These are phyloP conservation scores for Avena eriantha DNA, from an alignment of 176 grass and related monocot genomes.

Conservation along the genomic window DNA sequence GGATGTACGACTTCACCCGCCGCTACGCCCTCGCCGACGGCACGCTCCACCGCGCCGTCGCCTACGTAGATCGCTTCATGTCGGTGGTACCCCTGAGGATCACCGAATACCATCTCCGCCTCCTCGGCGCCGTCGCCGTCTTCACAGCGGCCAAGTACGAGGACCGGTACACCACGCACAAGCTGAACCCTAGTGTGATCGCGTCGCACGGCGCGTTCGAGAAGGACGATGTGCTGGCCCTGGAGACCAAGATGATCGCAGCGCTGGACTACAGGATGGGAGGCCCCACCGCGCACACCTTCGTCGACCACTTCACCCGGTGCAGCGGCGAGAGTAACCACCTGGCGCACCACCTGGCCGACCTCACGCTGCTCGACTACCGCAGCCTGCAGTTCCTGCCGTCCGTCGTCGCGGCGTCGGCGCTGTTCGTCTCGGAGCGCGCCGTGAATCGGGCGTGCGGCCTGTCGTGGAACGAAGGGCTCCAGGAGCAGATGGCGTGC, in stretches of 20 bases:
- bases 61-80: slow-evolving; percentile 10
- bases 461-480: no score
- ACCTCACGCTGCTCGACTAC: slow-evolving; percentile 23
- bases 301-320: slow-evolving; percentile 1
- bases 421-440: slow-evolving; percentile 16
- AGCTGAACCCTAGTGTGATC: not conserved
- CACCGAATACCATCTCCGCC: not conserved
- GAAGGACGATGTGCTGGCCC: not conserved
- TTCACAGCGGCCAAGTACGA: slow-evolving; percentile 16
- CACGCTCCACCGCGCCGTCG: slow-evolving; percentile 25
- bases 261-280: slow-evolving; percentile 13
- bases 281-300: slow-evolving; percentile 37
- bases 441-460: no score
- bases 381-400: not conserved
- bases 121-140: not conserved
- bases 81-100: not conserved
- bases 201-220: not conserved
- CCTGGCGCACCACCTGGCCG: slow-evolving; percentile 33
- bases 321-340: no score
- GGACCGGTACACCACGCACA: not conserved
- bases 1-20: not conserved
- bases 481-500: no score
- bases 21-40: not conserved
- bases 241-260: slow-evolving; percentile 2
- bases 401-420: slow-evolving; percentile 30